Conservation (phyloP, 306 rosid genomes). For the Cercis canadensis region DNA sequence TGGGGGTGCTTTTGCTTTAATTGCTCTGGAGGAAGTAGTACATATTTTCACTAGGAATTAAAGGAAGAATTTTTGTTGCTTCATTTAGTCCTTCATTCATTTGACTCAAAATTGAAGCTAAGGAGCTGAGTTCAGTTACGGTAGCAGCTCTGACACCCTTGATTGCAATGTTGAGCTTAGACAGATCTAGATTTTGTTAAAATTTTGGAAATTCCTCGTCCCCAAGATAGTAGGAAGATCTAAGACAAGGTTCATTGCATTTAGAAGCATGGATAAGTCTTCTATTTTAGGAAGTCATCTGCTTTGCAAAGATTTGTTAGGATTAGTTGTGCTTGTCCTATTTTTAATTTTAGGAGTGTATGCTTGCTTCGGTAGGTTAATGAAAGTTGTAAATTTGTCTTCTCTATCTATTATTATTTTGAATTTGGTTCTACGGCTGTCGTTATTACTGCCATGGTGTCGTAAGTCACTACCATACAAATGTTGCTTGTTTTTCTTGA, state of each 20-base stretch:
- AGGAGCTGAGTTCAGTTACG: conserved; percentile 20
- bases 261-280: not conserved
- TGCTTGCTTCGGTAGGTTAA: conserved; percentile 8
- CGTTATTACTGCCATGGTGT: conserved; percentile 3
- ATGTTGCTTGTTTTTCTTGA: conserved; percentile 3
- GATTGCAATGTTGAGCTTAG: conserved; percentile 22
- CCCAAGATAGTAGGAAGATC: conserved; percentile 8
- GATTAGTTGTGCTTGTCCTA: conserved; percentile 19
- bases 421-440: not conserved
- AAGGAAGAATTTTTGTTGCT: conserved; percentile 29
- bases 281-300: conserved; percentile 1
- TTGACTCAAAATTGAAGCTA: conserved; percentile 34
- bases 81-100: conserved; percentile 23
- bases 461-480: conserved; percentile 3
- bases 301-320: conserved; percentile 4
- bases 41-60: conserved; percentile 4
- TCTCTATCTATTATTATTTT: too few species aligned
- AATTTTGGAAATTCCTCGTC: conserved; percentile 24
- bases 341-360: not conserved
- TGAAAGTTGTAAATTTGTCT: conserved; percentile 1
- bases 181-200: not conserved
- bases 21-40: conserved; percentile 5
- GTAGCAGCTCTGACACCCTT: conserved; percentile 4
- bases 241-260: conserved; percentile 10
- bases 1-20: conserved; percentile 1